Conservation (phyloP, 2,329 filamentous ascomycete genomes). For the Fusarium transvaalense region DNA sequence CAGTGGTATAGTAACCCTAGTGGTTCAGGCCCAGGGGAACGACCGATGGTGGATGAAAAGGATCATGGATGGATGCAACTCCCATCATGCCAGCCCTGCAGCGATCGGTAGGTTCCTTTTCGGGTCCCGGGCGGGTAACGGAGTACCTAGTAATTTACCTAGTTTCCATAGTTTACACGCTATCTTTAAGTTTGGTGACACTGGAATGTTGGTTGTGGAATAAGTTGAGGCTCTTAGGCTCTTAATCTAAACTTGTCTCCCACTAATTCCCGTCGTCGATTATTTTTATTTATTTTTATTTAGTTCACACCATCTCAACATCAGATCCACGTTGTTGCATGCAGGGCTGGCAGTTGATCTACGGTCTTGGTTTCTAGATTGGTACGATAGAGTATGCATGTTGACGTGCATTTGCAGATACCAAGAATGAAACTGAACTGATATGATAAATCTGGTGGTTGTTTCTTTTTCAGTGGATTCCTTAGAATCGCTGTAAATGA, state of each 20-base stretch:
- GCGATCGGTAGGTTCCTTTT: conserved; percentile 29
- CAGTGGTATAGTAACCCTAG: no score
- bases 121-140: conserved; percentile 3
- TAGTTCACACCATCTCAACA: conserved; percentile 19
- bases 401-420: conserved; percentile 38
- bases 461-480: conserved; percentile 5
- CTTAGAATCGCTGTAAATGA: not conserved
- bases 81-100: conserved; percentile 43
- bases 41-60: no score
- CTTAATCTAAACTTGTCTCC: not conserved
- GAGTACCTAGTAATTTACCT: conserved; percentile 4
- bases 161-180: conserved; percentile 16
- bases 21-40: no score
- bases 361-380: conserved; percentile 22
- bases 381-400: conserved; percentile 20
- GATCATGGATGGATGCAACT: conserved; percentile 1
- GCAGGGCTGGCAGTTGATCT: conserved; percentile 43
- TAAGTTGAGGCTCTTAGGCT: conserved; percentile 13
- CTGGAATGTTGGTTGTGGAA: not conserved
- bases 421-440: not conserved
- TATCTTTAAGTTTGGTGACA: not conserved
- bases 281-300: not conserved
- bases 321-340: conserved; percentile 21
- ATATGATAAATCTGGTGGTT: conserved; percentile 1
- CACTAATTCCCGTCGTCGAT: not conserved